A percentile compares a stretch with the other conserved stretches of the same genome.
Conservation (phyloP, 768 basidiomycete species). For the Agrocybe praecox region DNA sequence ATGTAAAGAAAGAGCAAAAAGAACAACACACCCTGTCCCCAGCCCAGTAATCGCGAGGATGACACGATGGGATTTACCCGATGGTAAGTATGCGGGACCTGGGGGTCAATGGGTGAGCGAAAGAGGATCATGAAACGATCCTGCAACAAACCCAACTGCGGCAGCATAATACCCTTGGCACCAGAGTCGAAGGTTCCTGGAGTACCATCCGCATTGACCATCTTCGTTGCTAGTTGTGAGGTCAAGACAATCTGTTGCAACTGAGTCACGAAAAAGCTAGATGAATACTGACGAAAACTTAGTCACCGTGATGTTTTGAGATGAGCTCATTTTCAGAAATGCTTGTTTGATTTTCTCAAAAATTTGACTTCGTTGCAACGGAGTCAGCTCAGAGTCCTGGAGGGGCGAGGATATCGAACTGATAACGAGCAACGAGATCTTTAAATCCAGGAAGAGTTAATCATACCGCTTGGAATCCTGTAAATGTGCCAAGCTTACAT, state of each 20-base stretch:
- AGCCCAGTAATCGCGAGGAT: slow-evolving; percentile 35
- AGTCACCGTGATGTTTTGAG: slow-evolving; percentile 51
- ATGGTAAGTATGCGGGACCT: slow-evolving; percentile 42
- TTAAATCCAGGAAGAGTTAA: neutral
- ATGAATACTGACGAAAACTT: neutral
- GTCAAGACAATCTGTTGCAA: slow-evolving; percentile 47
- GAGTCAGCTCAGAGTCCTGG: slow-evolving; percentile 46
- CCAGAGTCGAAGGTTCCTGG: slow-evolving; percentile 68
- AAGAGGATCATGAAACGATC: neutral
- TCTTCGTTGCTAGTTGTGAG: slow-evolving; percentile 70
- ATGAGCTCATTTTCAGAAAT: slow-evolving; percentile 50
- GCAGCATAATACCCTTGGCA: slow-evolving; percentile 63
- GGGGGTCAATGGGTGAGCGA: neutral
- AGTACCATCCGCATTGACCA: slow-evolving; percentile 64
- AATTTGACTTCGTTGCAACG: slow-evolving; percentile 40
- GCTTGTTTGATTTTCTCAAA: slow-evolving; percentile 55
- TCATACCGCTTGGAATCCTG: neutral
- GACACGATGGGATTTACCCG: slow-evolving; percentile 36
- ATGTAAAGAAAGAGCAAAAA: neutral
- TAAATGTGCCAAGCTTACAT: slow-evolving; percentile 37
- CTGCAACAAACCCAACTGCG: slow-evolving; percentile 53
- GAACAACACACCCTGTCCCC: slow-evolving; percentile 33
- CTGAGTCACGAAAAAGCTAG: neutral
- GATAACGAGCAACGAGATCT: slow-evolving; percentile 66
- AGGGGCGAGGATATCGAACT: slow-evolving; percentile 72